Conservation (phyloP, 306 rosid genomes). For the Vigna unguiculata region DNA sequence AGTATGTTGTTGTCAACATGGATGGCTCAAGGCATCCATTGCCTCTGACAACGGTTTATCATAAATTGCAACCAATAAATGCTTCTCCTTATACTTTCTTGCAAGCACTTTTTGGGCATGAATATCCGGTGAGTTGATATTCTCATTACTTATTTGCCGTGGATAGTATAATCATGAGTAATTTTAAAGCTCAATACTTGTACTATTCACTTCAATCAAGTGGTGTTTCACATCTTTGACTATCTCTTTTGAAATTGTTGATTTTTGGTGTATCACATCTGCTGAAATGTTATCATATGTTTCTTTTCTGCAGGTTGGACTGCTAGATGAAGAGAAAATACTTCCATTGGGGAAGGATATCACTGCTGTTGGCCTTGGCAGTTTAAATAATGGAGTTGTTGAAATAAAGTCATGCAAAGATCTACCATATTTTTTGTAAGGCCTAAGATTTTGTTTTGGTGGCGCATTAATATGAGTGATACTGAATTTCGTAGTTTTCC, state of each 20-base stretch:
- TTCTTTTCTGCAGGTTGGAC: slow-evolving; percentile 71
- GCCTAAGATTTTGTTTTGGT: neutral
- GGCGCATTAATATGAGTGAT: neutral
- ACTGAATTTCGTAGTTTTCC: neutral
- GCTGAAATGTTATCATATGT: slow-evolving; percentile 37
- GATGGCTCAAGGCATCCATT: slow-evolving; percentile 79
- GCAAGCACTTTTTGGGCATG: slow-evolving; percentile 79
- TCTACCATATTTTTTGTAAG: slow-evolving; percentile 90
- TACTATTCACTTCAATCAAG: slow-evolving; percentile 6
- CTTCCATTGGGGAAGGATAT: slow-evolving; percentile 87
- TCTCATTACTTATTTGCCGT: slow-evolving; percentile 9
- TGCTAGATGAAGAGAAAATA: slow-evolving; percentile 90
- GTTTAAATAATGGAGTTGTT: slow-evolving; percentile 62
- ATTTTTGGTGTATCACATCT: slow-evolving; percentile 24
- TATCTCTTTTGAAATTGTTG: slow-evolving; percentile 25
- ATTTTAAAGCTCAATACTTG: slow-evolving; percentile 1
- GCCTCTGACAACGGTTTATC: slow-evolving; percentile 86
- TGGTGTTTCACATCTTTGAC: slow-evolving; percentile 11
- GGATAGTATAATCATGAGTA: slow-evolving; percentile 21
- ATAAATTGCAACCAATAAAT: slow-evolving; percentile 70
- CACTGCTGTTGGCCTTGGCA: slow-evolving; percentile 81
- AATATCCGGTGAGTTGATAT: slow-evolving; percentile 78
- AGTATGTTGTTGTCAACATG: slow-evolving; percentile 66
- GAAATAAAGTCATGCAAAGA: slow-evolving; percentile 86
- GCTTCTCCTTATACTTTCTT: slow-evolving; percentile 77